Evolutionary conservation across 306 rosid genomes (phyloP).

Genomic region (Benincasa hispida): DNA sequence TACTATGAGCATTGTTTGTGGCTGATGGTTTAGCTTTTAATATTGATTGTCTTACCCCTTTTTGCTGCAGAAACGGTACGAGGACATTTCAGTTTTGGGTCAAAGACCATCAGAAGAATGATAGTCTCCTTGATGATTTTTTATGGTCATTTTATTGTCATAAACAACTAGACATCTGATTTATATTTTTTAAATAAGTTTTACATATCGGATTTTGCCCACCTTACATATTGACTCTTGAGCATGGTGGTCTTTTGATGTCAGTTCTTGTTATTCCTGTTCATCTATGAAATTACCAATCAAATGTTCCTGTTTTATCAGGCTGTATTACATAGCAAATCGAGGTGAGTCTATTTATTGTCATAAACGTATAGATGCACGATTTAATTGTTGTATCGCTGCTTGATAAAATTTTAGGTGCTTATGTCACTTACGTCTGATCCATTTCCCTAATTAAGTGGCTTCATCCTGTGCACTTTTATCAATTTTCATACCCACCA

Average conservation of each 20-base stretch:
- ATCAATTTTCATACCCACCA: neutral
- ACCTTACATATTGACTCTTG: neutral
- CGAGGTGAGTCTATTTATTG: neutral
- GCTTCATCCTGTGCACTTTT: neutral
- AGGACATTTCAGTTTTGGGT: constrained; percentile 51
- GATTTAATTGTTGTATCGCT: neutral
- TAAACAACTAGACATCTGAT: neutral
- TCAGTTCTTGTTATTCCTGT: neutral
- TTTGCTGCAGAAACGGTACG: constrained; percentile 43
- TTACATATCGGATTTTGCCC: neutral
- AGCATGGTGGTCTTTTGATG: neutral
- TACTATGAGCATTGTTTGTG: neutral
- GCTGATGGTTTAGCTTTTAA: neutral
- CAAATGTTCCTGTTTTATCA: neutral
- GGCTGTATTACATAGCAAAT: neutral
- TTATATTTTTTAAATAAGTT: constrained; percentile 4
- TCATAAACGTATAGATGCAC: neutral
- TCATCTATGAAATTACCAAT: neutral
- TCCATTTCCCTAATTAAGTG: neutral
- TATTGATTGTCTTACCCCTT: neutral
- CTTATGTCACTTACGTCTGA: neutral
- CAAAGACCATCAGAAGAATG: constrained; percentile 46
- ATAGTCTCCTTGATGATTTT: neutral
- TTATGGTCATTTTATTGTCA: neutral
- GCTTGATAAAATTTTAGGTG: neutral